phyloP scores from a whole-genome alignment of 805 yeast genomes.

The Torulaspora microellipsoides region DNA sequence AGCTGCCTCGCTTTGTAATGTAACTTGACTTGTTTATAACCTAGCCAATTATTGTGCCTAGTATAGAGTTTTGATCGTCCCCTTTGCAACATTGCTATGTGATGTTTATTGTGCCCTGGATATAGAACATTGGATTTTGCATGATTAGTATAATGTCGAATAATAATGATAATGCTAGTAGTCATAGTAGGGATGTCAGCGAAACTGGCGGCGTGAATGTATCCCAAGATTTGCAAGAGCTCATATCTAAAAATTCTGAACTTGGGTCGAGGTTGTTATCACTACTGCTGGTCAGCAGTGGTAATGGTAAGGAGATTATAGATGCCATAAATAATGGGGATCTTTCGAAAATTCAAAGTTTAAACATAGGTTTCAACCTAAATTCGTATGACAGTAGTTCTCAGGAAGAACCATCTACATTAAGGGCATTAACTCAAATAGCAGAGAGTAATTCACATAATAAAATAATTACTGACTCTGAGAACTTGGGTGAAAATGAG shows the following conservation, averaged over 20 bases:
- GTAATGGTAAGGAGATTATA: conserved; percentile 29
- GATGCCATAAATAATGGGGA: conserved; percentile 26
- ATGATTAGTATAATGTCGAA: too few species aligned
- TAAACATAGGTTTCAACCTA: conserved; percentile 7
- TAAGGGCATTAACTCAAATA: neutral
- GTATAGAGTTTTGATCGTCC: too few species aligned
- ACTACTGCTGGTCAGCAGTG: conserved; percentile 29
- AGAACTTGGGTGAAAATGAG: neutral
- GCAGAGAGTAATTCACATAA: neutral
- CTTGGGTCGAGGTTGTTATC: conserved; percentile 30
- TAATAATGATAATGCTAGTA: too few species aligned
- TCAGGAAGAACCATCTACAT: neutral
- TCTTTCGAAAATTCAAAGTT: conserved; percentile 5
- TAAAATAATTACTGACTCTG: neutral
- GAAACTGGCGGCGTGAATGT: conserved; percentile 2
- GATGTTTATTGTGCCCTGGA: too few species aligned
- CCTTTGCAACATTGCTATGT: too few species aligned
- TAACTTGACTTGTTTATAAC: too few species aligned
- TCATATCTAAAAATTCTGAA: conserved; percentile 28
- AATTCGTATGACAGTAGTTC: neutral
- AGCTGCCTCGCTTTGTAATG: too few species aligned
- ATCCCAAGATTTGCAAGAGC: conserved; percentile 17
- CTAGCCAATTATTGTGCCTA: too few species aligned
- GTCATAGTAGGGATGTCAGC: too few species aligned
- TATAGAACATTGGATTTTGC: too few species aligned